A percentile compares a stretch with the other conserved stretches of the same genome.
Evolutionary conservation across 83 land plant genomes (phyloP).

Genomic region (Thuja plicata): DNA sequence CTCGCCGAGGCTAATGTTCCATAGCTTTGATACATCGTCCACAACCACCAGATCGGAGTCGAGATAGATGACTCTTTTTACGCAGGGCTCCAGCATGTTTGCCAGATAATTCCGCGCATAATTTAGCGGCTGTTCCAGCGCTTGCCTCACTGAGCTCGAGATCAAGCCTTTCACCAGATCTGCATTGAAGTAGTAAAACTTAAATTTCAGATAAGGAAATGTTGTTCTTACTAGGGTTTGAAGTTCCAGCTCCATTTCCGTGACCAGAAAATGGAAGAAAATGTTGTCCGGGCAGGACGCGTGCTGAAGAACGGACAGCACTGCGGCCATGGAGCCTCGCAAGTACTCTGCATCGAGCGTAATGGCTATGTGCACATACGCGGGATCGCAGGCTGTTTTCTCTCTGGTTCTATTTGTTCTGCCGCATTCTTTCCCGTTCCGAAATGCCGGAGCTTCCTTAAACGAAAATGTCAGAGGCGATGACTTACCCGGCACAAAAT

Average conservation of each 20-base stretch:
- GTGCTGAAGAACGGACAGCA: conserved; percentile 63
- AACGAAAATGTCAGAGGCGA: conserved; percentile 30
- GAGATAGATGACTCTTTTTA: conserved; percentile 55
- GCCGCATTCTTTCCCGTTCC: conserved; percentile 50
- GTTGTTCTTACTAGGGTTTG: conserved; percentile 47
- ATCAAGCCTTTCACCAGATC: conserved; percentile 40
- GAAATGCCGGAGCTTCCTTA: conserved; percentile 32
- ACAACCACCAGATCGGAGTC: conserved; percentile 74
- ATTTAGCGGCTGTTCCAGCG: conserved; percentile 70
- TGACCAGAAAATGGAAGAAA: conserved; percentile 60
- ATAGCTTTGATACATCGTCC: conserved; percentile 60
- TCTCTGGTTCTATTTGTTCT: not conserved
- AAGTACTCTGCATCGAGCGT: conserved; percentile 66
- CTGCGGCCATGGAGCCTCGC: conserved; percentile 73
- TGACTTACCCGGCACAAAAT: not conserved
- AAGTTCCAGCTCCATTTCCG: conserved; percentile 33
- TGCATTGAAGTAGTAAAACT: conserved; percentile 58
- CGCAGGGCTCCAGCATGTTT: conserved; percentile 59
- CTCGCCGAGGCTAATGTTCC: conserved; percentile 47
- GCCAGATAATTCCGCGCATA: conserved; percentile 70
- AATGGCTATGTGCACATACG: conserved; percentile 64
- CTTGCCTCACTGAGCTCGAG: conserved; percentile 53
- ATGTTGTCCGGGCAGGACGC: conserved; percentile 61
- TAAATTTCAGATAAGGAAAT: conserved; percentile 55
- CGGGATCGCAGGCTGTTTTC: conserved; percentile 40